These are phyloP conservation scores for Claviceps sorghi DNA, from an alignment of 2,329 filamentous ascomycete genomes.

Conservation along the genomic window DNA sequence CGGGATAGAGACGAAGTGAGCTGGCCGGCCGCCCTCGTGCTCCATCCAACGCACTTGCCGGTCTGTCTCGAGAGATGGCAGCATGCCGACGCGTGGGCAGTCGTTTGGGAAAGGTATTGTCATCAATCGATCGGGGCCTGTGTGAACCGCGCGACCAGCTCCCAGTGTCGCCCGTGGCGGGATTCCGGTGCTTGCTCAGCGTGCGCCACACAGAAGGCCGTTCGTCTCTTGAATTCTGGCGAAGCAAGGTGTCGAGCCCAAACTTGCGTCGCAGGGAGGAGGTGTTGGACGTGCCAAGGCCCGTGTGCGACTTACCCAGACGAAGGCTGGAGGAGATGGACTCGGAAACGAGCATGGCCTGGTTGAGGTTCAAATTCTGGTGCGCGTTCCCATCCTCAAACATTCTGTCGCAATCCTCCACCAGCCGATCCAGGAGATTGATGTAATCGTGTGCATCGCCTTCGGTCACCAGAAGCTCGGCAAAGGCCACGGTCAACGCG, in stretches of 20 bases:
- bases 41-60: constrained; percentile 49
- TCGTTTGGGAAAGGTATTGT: constrained; percentile 38
- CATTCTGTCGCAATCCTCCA: constrained; percentile 79
- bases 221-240: constrained; percentile 67
- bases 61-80: constrained; percentile 43
- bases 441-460: constrained; percentile 71
- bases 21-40: constrained; percentile 37
- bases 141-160: constrained; percentile 52
- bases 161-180: constrained; percentile 42
- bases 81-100: constrained; percentile 26
- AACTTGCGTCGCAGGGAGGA: constrained; percentile 77
- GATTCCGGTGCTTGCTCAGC: constrained; percentile 65
- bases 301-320: constrained; percentile 46
- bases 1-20: constrained; percentile 40
- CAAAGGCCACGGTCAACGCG: constrained; percentile 74
- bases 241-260: constrained; percentile 59
- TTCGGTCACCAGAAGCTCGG: constrained; percentile 68
- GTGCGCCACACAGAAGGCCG: constrained; percentile 71
- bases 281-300: constrained; percentile 70
- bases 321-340: constrained; percentile 42
- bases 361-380: constrained; percentile 15
- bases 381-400: constrained; percentile 49
- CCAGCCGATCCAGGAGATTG: constrained; percentile 72
- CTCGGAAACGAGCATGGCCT: constrained; percentile 34
- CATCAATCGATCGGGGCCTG: constrained; percentile 61